Base-by-base conservation (phyloP, 1,284 basidiomycete species). In the Malassezia restricta region DNA sequence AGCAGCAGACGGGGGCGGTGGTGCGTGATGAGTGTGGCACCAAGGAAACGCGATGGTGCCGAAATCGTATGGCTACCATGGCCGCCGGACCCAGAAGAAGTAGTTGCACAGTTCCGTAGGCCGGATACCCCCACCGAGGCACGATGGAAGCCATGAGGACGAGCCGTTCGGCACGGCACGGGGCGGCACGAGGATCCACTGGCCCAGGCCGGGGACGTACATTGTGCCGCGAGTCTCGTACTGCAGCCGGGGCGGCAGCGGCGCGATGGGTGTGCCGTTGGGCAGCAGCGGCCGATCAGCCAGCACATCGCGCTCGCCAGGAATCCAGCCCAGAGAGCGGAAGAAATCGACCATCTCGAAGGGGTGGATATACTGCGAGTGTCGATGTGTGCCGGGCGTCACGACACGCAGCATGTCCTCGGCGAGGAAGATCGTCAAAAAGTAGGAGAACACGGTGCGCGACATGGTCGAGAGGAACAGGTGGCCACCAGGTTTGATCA, bases 381-480 rank as follows among this genome's bases (percentile, higher is more conserved):
- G 85, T 0, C 87, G 89, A 74, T 99, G 94, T 5, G 94, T 98
- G 3, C 92, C 91, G 0, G 80, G 81, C 0, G 85, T 79, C 46
- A 98, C 94, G 62, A 88, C 79, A 0, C 85, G 79, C 8, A 75
- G 53, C 12, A 94, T 77, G 47, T 90, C 70, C 75, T 99, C 92
- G 4, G 91, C 92, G 43, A 90, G 76, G 54, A 91, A 79, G 66
- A 99, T 91, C 9, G 90, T 91, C 28, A 96, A 78, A 57, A 90
- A 77, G 73, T 88, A 88, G 5, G 91, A 79, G 39, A 98, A 80
- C 0, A 87, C 85, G 11, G 91, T 96, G 42, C 94, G 84, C 0
- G 90, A 83, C 65, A 99, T 87, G n/a, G 94, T 98, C 3, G 89
- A 94, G 40, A 99, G 78, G 76, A 96, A 86, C 8, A 99, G 79